phyloP scores from a whole-genome alignment of 805 yeast species.

The Clavispora fructus region DNA sequence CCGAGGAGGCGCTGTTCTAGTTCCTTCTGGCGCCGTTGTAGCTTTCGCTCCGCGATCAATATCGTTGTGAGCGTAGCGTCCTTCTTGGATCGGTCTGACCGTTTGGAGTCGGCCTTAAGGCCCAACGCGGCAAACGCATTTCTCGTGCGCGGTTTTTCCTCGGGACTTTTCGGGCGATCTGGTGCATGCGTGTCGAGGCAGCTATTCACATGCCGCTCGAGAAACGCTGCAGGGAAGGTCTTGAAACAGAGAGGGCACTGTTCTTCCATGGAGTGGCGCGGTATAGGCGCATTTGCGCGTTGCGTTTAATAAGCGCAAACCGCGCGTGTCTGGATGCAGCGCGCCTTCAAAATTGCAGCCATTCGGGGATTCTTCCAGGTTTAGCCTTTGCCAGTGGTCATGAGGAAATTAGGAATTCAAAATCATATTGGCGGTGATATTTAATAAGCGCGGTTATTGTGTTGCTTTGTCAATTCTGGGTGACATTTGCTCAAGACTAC shows the following conservation, averaged over 20 bases:
- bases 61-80: constrained; percentile 30
- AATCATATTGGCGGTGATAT: no score
- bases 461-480: no score
- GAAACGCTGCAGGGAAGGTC: constrained; percentile 16
- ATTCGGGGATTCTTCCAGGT: background rate
- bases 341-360: background rate
- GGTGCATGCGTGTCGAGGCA: constrained; percentile 32
- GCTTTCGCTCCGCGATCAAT: constrained; percentile 29
- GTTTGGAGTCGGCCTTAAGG: constrained; percentile 24
- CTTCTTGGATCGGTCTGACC: constrained; percentile 10
- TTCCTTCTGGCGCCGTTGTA: constrained; percentile 16
- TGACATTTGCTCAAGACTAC: no score
- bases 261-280: constrained; percentile 7
- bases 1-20: constrained; percentile 7
- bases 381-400: no score
- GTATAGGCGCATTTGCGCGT: background rate
- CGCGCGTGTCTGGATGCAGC: background rate
- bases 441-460: no score
- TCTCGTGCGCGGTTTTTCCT: constrained; percentile 1
- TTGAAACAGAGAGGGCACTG: constrained; percentile 35
- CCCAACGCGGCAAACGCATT: constrained; percentile 33
- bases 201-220: constrained; percentile 37
- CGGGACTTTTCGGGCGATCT: background rate
- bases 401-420: no score
- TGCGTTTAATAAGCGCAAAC: background rate